A percentile compares a stretch with the other conserved stretches of the same genome.
phyloP scores from a whole-genome alignment of 331 rosid species.

The Saraca asoca region DNA sequence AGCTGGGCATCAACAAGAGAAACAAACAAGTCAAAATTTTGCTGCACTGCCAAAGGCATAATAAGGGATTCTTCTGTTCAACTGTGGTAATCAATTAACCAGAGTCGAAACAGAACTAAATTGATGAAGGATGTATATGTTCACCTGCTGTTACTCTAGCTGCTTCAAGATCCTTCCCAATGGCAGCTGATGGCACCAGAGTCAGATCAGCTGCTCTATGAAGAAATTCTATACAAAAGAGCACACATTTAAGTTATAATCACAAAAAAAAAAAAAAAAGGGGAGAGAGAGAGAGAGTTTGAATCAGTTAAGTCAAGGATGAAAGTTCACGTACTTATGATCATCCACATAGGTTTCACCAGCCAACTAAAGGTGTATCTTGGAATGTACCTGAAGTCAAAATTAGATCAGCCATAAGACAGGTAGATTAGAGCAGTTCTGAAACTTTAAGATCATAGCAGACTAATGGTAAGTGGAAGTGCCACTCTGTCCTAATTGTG shows the following conservation, averaged over 20 bases:
- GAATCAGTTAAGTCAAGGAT: slow-evolving; percentile 7
- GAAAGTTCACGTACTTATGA: slow-evolving; percentile 70
- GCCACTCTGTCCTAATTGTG: not conserved
- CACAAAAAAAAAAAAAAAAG: not conserved
- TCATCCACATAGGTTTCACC: slow-evolving; percentile 96
- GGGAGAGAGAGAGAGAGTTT: slow-evolving; percentile 1
- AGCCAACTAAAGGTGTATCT: slow-evolving; percentile 99
- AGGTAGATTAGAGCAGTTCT: slow-evolving; percentile 15
- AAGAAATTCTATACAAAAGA: slow-evolving; percentile 68
- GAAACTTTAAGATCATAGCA: slow-evolving; percentile 9
- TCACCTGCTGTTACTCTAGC: slow-evolving; percentile 86
- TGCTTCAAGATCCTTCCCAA: slow-evolving; percentile 73
- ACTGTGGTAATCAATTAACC: slow-evolving; percentile 4
- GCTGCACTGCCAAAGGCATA: not conserved
- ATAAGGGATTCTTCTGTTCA: not conserved
- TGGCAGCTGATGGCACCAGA: slow-evolving; percentile 93
- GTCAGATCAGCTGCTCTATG: slow-evolving; percentile 97
- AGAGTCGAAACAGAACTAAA: slow-evolving; percentile 7
- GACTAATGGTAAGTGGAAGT: slow-evolving; percentile 19
- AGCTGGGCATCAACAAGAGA: slow-evolving; percentile 54
- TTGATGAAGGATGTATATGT: slow-evolving; percentile 15
- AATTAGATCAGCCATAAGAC: slow-evolving; percentile 34
- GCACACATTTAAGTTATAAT: slow-evolving; percentile 30
- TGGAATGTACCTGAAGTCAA: slow-evolving; percentile 77
- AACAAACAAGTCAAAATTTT: slow-evolving; percentile 16